These are phyloP conservation scores for Exserohilum turcica DNA, from an alignment of 2,329 filamentous ascomycete genomes.

Conservation along the genomic window DNA sequence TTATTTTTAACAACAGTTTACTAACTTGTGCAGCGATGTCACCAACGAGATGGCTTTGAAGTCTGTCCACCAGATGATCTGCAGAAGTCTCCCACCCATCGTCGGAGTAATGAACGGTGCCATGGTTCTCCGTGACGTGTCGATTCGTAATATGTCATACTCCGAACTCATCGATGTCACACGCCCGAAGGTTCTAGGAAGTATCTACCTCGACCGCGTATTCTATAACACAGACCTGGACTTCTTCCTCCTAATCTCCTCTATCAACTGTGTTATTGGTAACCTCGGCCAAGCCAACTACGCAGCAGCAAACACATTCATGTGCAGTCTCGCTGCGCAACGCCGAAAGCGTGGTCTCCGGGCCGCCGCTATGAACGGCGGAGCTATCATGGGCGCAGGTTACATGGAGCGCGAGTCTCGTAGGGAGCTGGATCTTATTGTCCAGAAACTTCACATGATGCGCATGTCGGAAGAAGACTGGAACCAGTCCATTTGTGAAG, in stretches of 20 bases:
- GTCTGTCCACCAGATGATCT: neutral
- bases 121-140: constrained; percentile 17
- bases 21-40: constrained; percentile 9
- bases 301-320: constrained; percentile 50
- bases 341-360: constrained; percentile 42
- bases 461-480: constrained; percentile 23
- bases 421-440: neutral
- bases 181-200: constrained; percentile 23
- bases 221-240: constrained; percentile 15
- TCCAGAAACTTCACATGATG: constrained; percentile 7
- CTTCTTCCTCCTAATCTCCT: constrained; percentile 39
- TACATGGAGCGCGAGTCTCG: constrained; percentile 17
- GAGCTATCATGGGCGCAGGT: neutral
- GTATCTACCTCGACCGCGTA: constrained; percentile 20
- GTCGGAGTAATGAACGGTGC: constrained; percentile 21
- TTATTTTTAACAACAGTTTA: neutral
- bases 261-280: constrained; percentile 25
- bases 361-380: neutral
- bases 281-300: constrained; percentile 53
- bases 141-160: constrained; percentile 19
- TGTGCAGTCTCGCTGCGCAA: constrained; percentile 47
- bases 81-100: constrained; percentile 10
- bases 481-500: constrained; percentile 16
- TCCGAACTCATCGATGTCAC: constrained; percentile 7
- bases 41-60: constrained; percentile 4